Base-by-base conservation (phyloP, 1,284 basidiomycete species). In the Marasmius fiardii region DNA sequence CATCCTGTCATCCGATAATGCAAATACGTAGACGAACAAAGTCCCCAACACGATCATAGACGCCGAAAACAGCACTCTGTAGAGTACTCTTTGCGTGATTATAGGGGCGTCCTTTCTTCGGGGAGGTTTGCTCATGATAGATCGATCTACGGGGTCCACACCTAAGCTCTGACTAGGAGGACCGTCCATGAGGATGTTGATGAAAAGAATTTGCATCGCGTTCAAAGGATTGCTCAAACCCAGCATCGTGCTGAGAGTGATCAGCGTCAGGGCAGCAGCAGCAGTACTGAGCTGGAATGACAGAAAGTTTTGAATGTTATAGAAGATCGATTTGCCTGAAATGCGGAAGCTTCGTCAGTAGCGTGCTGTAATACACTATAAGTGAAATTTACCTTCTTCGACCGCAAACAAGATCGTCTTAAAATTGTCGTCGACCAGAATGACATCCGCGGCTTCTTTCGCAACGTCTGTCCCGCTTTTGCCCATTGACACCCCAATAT, bases 121-220 rank as follows among this genome's bases (percentile, higher is more conserved):
- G 14, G 96, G 96, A 0, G 93, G 94, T 58, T 86, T 82, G 24
- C 82, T 81, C 92, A 98, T 98, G 33, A 96, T 86, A 20, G 89
- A 89, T 20, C 85, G 85, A 68, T 97, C 92, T 21, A 96, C 92
- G 8, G 96, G 96, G 72, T 99, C 96, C 4, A 99, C 96, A 51
- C 96, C 96, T 44, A 99, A 80, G 50, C 92, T 94, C 72, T 98
- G 95, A 67, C 92, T 94, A 1, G 95, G 95, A 14, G 95, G 95
- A 86, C 95, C 96, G 65, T 98, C 95, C 95, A 98, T 98, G 52
- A 98, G 82, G 67, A 98, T 98, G 73, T 98, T 98, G 70, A 98
- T 98, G 71, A 98, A 98, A 23, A 99, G 77, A 64, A 99, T 98
- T 71, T 98, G 95, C 95, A 98, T 98, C 2, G 96, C 89, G 68